Percentiles rank a stretch among this genome's conserved stretches.
Evolutionary conservation across 148 eudicot species (phyloP).

Genomic region (Euryodendron excelsum): DNA sequence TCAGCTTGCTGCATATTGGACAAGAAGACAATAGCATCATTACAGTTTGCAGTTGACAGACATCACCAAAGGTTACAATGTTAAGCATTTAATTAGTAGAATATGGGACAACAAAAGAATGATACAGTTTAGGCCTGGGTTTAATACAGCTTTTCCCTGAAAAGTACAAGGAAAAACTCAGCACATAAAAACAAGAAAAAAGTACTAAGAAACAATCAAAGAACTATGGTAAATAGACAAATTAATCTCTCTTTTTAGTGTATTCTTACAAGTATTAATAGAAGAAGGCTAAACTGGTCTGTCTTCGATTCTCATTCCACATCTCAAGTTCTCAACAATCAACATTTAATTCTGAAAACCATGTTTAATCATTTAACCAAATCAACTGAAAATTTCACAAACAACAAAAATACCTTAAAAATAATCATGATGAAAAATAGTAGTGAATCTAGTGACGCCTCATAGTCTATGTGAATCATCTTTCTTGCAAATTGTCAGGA

Average conservation of each 20-base stretch:
- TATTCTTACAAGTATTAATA: neutral
- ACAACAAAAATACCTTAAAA: neutral
- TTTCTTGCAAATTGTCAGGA: neutral
- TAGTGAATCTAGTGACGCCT: neutral
- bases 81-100: neutral
- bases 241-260: neutral
- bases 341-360: neutral
- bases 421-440: too few species aligned
- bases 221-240: too few species aligned
- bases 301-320: neutral
- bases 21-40: slow-evolving; percentile 2
- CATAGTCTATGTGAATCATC: neutral
- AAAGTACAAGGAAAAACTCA: neutral
- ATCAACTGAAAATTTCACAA: neutral
- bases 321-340: neutral
- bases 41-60: slow-evolving; percentile 2
- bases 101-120: neutral
- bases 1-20: slow-evolving; percentile 80
- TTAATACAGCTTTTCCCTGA: neutral
- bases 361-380: neutral
- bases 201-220: neutral
- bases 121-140: neutral
- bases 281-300: neutral
- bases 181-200: neutral
- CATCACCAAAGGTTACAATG: neutral